Evolutionary conservation across 2,329 filamentous ascomycete species (phyloP).

Genomic region (Cladosporium velox): DNA sequence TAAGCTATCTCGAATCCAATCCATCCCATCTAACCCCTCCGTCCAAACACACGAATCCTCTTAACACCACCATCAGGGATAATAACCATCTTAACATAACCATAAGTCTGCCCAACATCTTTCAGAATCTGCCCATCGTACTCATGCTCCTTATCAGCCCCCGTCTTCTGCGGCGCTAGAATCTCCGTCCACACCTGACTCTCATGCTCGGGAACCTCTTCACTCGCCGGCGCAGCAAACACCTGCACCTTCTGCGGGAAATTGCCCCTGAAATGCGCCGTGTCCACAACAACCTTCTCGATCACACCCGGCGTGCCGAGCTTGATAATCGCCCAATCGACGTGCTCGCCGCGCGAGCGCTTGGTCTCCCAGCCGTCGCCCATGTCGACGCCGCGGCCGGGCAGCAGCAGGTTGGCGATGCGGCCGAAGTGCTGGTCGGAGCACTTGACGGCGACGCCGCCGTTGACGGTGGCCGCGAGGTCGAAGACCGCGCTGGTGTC

Average conservation of each 20-base stretch:
- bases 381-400: conserved; percentile 80
- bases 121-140: conserved; percentile 51
- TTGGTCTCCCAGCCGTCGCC: conserved; percentile 87
- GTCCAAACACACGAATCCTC: conserved; percentile 75
- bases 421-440: conserved; percentile 84
- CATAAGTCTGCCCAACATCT: conserved; percentile 61
- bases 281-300: conserved; percentile 72
- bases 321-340: conserved; percentile 79
- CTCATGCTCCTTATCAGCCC: conserved; percentile 71
- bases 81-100: conserved; percentile 87
- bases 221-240: conserved; percentile 57
- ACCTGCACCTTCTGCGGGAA: conserved; percentile 76
- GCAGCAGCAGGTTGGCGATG: conserved; percentile 77
- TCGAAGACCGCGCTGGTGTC: conserved; percentile 68
- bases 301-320: conserved; percentile 68
- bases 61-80: conserved; percentile 94
- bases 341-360: conserved; percentile 70
- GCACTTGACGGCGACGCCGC: conserved; percentile 72
- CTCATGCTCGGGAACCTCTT: conserved; percentile 57
- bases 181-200: conserved; percentile 68
- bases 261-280: conserved; percentile 81
- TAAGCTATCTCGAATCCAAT: not conserved
- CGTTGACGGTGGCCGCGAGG: conserved; percentile 75
- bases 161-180: conserved; percentile 66
- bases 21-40: conserved; percentile 41